Percentiles rank a stretch among this genome's conserved stretches.
These are phyloP conservation scores for Trichoderma guizhouense DNA, from an alignment of 2,329 filamentous ascomycete genomes.

Conservation along the genomic window DNA sequence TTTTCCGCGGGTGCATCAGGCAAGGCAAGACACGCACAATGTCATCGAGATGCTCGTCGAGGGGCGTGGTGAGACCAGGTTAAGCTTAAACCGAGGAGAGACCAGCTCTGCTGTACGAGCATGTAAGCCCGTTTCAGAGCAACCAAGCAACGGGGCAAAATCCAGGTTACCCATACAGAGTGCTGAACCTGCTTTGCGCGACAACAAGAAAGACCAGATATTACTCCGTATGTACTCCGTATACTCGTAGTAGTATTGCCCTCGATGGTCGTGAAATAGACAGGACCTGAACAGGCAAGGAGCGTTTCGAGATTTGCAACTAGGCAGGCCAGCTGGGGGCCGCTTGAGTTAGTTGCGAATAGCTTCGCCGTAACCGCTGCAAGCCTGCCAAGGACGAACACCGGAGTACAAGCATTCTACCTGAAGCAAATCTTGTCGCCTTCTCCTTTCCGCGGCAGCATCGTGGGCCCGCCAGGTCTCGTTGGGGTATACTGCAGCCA, in stretches of 20 bases:
- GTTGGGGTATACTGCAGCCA: neutral
- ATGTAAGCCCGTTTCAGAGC: neutral
- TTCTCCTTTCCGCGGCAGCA: neutral
- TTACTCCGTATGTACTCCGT: neutral
- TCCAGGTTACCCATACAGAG: neutral
- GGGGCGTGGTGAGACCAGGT: conserved; percentile 16
- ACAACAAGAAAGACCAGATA: neutral
- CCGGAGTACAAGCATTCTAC: neutral
- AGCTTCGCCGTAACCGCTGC: neutral
- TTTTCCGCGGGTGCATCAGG: neutral
- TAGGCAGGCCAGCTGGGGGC: conserved; percentile 3
- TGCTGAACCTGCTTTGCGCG: neutral
- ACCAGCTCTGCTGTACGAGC: neutral
- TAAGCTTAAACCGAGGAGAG: conserved; percentile 18
- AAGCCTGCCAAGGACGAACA: neutral
- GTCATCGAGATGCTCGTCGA: conserved; percentile 1
- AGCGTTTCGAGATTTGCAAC: conserved; percentile 4
- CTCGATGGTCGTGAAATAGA: neutral
- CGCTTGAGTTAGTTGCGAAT: neutral
- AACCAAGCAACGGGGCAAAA: neutral
- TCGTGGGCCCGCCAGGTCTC: conserved; percentile 2
- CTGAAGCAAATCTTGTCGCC: neutral
- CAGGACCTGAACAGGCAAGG: neutral
- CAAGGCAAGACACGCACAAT: conserved; percentile 14
- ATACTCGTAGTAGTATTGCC: neutral